Evolutionary conservation across 148 eudicot species (phyloP), one percentile per base, ranked within the genome.

Genomic region (Heliosperma pusillum): DNA sequence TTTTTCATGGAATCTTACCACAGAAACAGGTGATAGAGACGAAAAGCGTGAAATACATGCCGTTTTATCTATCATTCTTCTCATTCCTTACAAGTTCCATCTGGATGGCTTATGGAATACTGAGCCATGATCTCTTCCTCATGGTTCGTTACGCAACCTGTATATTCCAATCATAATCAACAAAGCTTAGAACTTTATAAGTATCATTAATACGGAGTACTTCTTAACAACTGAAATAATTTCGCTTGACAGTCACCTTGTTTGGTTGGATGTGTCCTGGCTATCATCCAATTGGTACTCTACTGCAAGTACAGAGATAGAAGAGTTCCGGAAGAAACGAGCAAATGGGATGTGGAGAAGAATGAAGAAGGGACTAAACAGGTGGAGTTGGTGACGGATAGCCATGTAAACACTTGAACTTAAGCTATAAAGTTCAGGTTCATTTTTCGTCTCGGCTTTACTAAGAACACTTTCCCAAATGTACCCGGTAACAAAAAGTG

Each of bases 51-150:
- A 89, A 88, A 72, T 89, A 66, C 74, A 92, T 89, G 91, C 94
- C 97, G 11, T 92, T 92, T 80, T 72, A 83, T 79, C 76, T 89
- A 69, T 89, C 97, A 21, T 71, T 92, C 57, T 92, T 88, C 87
- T 88, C 92, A 24, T 90, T 92, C 69, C 87, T 89, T 12, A 81
- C 91, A 50, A 88, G 91, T 80, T 77, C 82, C 21, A 72, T 86
- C 66, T 89, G 97, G 97, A 76, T 87, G 86, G 85, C 81, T 10
- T 92, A 92, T 69, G 94, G 97, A 80, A 79, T 89, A 57, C 85
- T 92, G 25, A 83, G 94, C 81, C 92, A 80, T 13, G 97, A 89
- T 67, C 76, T 87, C 63, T 62, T 92, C 70, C 81, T 92, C 9
- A 81, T 85, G 88, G 97, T 89, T 60, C 9, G 91, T 84, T 47